These are phyloP conservation scores for Olyra latifolia DNA, from an alignment of 176 grass and related monocot genomes.

Conservation along the genomic window DNA sequence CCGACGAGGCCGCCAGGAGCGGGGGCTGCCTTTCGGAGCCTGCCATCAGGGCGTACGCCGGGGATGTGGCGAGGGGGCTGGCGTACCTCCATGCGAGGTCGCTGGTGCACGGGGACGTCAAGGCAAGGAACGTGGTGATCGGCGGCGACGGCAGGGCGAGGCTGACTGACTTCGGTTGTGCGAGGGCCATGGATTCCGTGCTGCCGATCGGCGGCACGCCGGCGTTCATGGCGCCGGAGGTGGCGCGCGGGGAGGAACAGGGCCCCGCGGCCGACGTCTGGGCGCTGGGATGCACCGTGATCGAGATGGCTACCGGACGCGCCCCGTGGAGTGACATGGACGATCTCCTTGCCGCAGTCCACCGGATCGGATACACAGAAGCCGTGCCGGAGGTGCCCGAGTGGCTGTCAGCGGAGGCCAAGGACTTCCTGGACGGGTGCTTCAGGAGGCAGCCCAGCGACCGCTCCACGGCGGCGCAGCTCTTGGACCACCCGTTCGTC, in stretches of 20 bases:
- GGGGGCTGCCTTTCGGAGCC: slow-evolving; percentile 46
- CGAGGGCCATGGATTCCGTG: neutral
- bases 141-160: slow-evolving; percentile 55
- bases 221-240: slow-evolving; percentile 94
- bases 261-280: slow-evolving; percentile 63
- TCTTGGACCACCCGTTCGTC: slow-evolving; percentile 69
- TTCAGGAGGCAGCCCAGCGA: slow-evolving; percentile 37
- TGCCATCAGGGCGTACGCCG: slow-evolving; percentile 35
- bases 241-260: slow-evolving; percentile 73
- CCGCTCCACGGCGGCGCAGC: slow-evolving; percentile 45
- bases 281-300: slow-evolving; percentile 75
- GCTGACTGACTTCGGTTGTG: slow-evolving; percentile 82
- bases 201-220: slow-evolving; percentile 66
- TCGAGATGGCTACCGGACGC: slow-evolving; percentile 81
- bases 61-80: slow-evolving; percentile 52
- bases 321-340: slow-evolving; percentile 48
- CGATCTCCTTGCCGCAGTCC: slow-evolving; percentile 51
- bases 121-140: slow-evolving; percentile 71
- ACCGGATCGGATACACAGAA: slow-evolving; percentile 72
- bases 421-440: slow-evolving; percentile 69
- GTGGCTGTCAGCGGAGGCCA: slow-evolving; percentile 66
- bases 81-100: slow-evolving; percentile 58
- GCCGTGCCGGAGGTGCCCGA: slow-evolving; percentile 50
- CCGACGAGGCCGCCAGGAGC: slow-evolving; percentile 44
- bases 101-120: slow-evolving; percentile 76